Evolutionary conservation across 441 rosid species (phyloP), one percentile per base, ranked within the genome.

Genomic region (Mallotus repandus): DNA sequence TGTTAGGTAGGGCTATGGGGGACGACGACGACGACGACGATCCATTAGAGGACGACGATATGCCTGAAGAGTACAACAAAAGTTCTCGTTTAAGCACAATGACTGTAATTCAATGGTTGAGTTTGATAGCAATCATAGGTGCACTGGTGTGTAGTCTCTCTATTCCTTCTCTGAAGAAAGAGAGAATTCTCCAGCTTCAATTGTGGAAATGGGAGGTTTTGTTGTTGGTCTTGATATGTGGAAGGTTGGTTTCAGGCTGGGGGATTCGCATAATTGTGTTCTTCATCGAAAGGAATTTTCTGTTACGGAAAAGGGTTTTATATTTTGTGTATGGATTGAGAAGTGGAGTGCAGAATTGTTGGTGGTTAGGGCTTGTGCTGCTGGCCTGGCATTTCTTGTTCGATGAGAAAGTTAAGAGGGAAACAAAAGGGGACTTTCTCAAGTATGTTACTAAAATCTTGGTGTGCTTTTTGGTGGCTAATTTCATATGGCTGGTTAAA

Each of bases 171-270:
- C 71, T 86, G 75, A 84, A 77, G 68, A 6, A 72, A 3, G 12
- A 38, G 14, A 53, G 48, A 0, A 14, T 93, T 16, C 83, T 91
- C 86, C 58, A 81, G n/a, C 92, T 93, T 29, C 74, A 73, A 56
- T 41, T 93, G 9, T 93, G 97, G 98, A 93, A 89, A 86, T 93
- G 98, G 98, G 87, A 88, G 73, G 89, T 91, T 8, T 48, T 89
- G 58, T 49, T 86, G 45, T 71, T 89, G 1, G 95, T 91, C 53
- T 78, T 92, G 76, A 92, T 94, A 52, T 92, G 97, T 58, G 98
- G 97, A 15, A 84, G 97, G 65, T 67, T 94, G 58, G 88, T 94
- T 29, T 92, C 97, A 0, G 98, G 98, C 9, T 92, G 98, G 97
- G 97, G 92, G 63, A 92, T 94, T 56, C 74, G 85, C 19, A 52